phyloP scores from a whole-genome alignment of 139 green algal genomes.

The Asterochloris sp. region DNA sequence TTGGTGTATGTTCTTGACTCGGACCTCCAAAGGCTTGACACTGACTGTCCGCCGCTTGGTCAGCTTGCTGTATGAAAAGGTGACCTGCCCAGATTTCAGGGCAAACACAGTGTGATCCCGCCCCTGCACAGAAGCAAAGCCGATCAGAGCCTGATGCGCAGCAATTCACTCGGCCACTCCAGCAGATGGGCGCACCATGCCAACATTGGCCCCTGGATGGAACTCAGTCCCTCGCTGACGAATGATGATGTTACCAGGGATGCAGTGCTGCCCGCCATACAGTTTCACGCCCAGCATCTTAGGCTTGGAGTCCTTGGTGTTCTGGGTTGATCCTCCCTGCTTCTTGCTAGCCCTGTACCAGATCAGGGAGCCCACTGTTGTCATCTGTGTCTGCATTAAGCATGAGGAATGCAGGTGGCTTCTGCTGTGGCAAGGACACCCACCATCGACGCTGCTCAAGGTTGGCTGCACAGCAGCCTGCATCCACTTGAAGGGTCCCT shows the following conservation, averaged over 20 bases:
- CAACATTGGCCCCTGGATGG: conserved; percentile 78
- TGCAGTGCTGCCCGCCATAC: conserved; percentile 66
- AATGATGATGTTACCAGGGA: conserved; percentile 90
- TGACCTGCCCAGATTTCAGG: conserved; percentile 63
- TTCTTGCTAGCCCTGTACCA: conserved; percentile 69
- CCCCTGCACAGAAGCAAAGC: conserved; percentile 32
- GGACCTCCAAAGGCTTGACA: conserved; percentile 15
- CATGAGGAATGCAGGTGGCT: too few species aligned
- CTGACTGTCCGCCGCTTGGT: conserved; percentile 35
- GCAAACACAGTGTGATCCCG: conserved; percentile 89
- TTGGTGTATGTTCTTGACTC: too few species aligned
- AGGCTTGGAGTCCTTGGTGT: conserved; percentile 76
- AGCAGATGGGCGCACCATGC: conserved; percentile 54
- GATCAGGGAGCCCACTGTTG: too few species aligned
- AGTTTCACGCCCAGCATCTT: conserved; percentile 94
- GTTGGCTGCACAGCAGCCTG: too few species aligned
- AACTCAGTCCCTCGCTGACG: conserved; percentile 89
- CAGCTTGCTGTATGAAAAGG: conserved; percentile 48
- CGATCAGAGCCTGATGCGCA: background rate
- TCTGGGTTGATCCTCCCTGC: conserved; percentile 74
- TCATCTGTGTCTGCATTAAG: too few species aligned
- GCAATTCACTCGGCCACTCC: background rate
- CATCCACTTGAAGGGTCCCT: too few species aligned
- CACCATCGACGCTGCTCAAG: too few species aligned
- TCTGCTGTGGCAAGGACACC: too few species aligned